Percentiles rank a stretch among this genome's conserved stretches.
These are phyloP conservation scores for Fusarium tuaranense DNA, from an alignment of 2,329 filamentous ascomycete species.

Conservation along the genomic window DNA sequence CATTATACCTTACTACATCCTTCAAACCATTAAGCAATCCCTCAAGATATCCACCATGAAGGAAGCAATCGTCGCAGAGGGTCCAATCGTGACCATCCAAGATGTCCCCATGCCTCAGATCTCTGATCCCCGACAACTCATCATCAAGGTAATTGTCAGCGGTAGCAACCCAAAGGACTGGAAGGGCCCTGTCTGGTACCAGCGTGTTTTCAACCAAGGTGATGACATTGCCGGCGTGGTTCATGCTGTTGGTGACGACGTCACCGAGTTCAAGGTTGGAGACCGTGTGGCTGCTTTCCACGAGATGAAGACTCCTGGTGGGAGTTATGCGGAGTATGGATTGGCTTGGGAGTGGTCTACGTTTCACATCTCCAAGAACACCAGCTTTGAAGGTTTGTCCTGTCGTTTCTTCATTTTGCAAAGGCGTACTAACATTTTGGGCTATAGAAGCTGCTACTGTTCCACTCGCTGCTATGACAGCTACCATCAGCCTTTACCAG, in stretches of 20 bases:
- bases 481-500: conserved; percentile 18
- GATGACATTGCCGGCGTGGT: conserved; percentile 43
- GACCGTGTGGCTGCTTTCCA: conserved; percentile 63
- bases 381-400: conserved; percentile 57
- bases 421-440: not conserved
- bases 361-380: conserved; percentile 63
- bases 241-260: conserved; percentile 33
- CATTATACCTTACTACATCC: too few relatives aligned
- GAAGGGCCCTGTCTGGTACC: conserved; percentile 26
- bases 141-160: not conserved
- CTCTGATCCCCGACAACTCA: not conserved
- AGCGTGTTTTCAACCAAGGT: conserved; percentile 27
- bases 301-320: conserved; percentile 62
- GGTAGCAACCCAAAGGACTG: conserved; percentile 46
- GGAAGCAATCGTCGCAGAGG: too few relatives aligned
- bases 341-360: conserved; percentile 67
- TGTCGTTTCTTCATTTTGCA: too few relatives aligned
- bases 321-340: conserved; percentile 72
- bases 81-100: too few relatives aligned
- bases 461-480: conserved; percentile 17
- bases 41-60: too few relatives aligned
- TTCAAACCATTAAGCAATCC: too few relatives aligned
- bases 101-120: not conserved
- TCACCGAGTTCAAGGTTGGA: conserved; percentile 45
- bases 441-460: conserved; percentile 19